Percentiles rank a stretch among this genome's conserved stretches.
These are phyloP conservation scores for Dacryopinax primogenitus DNA, from an alignment of 768 basidiomycete genomes.

Conservation along the genomic window DNA sequence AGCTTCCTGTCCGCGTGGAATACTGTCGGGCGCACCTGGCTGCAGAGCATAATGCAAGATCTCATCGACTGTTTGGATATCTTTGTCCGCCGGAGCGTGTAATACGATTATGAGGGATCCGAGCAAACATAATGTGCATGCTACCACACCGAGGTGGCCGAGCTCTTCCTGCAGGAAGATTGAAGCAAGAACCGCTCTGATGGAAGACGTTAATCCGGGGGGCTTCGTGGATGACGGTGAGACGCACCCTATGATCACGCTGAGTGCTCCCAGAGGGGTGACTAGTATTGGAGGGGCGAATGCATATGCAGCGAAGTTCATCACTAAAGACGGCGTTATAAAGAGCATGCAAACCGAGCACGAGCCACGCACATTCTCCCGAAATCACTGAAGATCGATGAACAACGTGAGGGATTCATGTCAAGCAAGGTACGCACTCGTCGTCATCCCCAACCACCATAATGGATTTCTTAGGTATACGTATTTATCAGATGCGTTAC, in stretches of 20 bases:
- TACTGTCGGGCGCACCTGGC: conserved; percentile 47
- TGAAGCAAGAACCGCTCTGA: conserved; percentile 87
- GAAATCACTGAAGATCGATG: conserved; percentile 53
- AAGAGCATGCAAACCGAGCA: conserved; percentile 29
- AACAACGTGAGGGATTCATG: conserved; percentile 13
- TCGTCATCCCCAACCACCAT: conserved; percentile 95
- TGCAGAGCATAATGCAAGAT: conserved; percentile 86
- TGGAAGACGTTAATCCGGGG: conserved; percentile 12
- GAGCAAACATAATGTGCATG: conserved; percentile 68
- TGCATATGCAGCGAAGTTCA: conserved; percentile 84
- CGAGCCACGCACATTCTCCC: conserved; percentile 43
- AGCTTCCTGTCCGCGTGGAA: neutral
- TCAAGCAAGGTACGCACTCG: conserved; percentile 44
- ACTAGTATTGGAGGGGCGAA: conserved; percentile 97
- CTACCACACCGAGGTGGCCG: conserved; percentile 80
- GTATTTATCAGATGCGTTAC: conserved; percentile 64
- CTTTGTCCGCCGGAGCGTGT: conserved; percentile 93
- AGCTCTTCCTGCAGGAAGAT: conserved; percentile 86
- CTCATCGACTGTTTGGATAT: conserved; percentile 83
- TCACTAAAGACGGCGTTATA: conserved; percentile 24
- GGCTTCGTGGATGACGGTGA: conserved; percentile 9
- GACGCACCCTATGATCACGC: conserved; percentile 86
- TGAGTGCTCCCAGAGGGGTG: conserved; percentile 93
- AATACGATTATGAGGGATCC: conserved; percentile 91
- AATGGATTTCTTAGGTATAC: conserved; percentile 81